phyloP scores from a whole-genome alignment of 768 basidiomycete species.

The Lyophyllum shimeji region DNA sequence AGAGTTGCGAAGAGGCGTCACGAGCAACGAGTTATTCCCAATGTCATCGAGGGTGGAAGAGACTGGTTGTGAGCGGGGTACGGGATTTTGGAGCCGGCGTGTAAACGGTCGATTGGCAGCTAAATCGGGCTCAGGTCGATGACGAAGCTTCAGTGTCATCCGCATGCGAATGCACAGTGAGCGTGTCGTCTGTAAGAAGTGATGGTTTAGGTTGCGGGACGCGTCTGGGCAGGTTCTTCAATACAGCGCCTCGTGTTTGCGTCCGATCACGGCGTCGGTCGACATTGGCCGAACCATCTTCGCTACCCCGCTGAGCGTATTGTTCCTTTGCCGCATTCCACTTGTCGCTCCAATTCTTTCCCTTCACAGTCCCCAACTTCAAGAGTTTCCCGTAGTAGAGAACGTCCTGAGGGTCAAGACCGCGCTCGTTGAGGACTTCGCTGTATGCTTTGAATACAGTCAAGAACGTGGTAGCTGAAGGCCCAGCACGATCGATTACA shows the following conservation, averaged over 20 bases:
- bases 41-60: constrained; percentile 4
- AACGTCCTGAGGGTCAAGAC: constrained; percentile 78
- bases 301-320: constrained; percentile 36
- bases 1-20: constrained; percentile 9
- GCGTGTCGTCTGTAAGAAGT: constrained; percentile 12
- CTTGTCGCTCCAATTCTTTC: constrained; percentile 77
- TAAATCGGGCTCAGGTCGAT: background rate
- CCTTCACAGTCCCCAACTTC: constrained; percentile 81
- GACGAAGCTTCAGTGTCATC: constrained; percentile 6
- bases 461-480: constrained; percentile 72
- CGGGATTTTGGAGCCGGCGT: constrained; percentile 1
- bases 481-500: constrained; percentile 67
- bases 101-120: background rate
- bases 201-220: constrained; percentile 1
- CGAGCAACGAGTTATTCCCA: constrained; percentile 9
- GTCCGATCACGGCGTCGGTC: background rate
- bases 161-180: constrained; percentile 13
- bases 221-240: constrained; percentile 6
- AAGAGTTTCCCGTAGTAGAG: constrained; percentile 80
- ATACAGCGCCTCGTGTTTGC: background rate
- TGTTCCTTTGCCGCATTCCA: constrained; percentile 72
- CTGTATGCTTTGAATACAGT: constrained; percentile 86
- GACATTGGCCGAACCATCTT: background rate
- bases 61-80: constrained; percentile 11
- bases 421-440: constrained; percentile 70